Evolutionary conservation across 805 yeast genomes (phyloP), one percentile per base, ranked within the genome.

Genomic region (Jamesozyma rosinii): DNA sequence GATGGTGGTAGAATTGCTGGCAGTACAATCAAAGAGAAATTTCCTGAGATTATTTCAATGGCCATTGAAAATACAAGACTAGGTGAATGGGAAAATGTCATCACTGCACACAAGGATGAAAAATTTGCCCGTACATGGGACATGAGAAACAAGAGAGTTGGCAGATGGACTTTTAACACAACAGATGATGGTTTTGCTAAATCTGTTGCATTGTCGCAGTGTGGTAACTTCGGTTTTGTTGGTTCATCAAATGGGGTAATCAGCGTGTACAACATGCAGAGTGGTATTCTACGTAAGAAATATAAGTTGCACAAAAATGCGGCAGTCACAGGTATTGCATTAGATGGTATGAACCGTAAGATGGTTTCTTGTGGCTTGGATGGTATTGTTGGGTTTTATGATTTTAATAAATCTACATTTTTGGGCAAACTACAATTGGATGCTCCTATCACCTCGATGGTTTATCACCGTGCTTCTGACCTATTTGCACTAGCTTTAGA

Each of bases 151-250:
- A 89, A 84, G 49, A 79, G 88, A 56, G 77, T 88, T 3, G 97
- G 97, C 19, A 75, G 81, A 46, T 76, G 81, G 70, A 69, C 69
- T 31, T 67, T 94, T 31, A 61, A 68, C 3, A 84, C 96, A 1
- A 75, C 76, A n/a, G 97, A 92, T 63, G 79, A 74, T 4, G 87
- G 90, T 1, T 56, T 74, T 9, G 94, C 79, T 8, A 84, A 81
- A 57, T 63, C 83, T 26, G 90, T 87, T 8, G 74, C 83, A 17
- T 76, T 90, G 19, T 84, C 97, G 0, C 83, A 79, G 44, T 92
- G 99, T 72, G 98, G 98, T 32, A 94, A 94, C 62, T 92, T 94
- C 63, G 96, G 84, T 1, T 66, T 90, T 33, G 82, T 94, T 18
- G 99, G 97, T 11, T 87, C 97, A 2, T 74, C 89, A 2, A 63